These are phyloP conservation scores for Botrytis porri DNA, from an alignment of 2,329 filamentous ascomycete genomes.

Conservation along the genomic window DNA sequence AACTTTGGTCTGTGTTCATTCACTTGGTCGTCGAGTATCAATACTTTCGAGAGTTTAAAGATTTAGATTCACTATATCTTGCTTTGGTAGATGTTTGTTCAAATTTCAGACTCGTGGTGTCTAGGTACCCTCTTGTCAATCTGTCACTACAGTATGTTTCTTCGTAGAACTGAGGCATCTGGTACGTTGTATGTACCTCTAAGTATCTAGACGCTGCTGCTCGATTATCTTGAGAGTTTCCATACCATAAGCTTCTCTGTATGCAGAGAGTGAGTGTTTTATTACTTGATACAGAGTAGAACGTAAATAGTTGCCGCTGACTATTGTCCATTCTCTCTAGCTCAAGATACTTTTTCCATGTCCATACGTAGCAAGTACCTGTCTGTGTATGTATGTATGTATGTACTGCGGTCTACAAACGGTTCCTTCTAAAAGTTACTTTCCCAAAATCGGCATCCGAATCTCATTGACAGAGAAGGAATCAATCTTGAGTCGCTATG, in stretches of 20 bases:
- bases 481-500: background rate
- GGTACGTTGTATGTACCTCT: background rate
- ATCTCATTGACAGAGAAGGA: background rate
- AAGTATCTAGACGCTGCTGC: background rate
- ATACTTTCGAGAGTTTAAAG: background rate
- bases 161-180: no score
- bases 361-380: background rate
- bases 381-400: no score
- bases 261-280: background rate
- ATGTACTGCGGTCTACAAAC: background rate
- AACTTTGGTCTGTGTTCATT: background rate
- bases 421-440: background rate
- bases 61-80: background rate
- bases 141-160: background rate
- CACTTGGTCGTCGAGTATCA: background rate
- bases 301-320: background rate
- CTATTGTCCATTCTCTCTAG: background rate
- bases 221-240: background rate
- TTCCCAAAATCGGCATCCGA: background rate
- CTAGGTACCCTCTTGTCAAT: background rate
- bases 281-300: background rate
- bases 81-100: background rate
- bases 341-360: background rate
- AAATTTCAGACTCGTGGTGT: background rate
- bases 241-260: background rate